Evolutionary conservation across 176 grass and related monocot species (phyloP), one percentile per base, ranked within the genome.

Genomic region (Juncus effusus): DNA sequence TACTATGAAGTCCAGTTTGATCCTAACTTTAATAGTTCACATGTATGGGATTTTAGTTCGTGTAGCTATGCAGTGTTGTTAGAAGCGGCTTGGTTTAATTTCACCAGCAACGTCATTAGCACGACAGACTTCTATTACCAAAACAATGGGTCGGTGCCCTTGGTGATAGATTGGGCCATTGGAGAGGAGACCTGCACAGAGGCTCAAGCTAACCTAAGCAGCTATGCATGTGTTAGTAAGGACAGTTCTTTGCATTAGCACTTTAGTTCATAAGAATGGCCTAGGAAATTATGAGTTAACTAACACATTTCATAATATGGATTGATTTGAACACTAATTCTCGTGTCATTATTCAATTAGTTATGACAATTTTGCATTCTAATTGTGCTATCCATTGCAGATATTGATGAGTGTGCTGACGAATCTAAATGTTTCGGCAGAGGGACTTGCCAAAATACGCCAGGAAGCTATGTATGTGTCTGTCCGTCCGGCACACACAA

Each of bases 11-110:
- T 42, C 16, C 36, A 10, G 9, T 67, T 67, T 12, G 64, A 67
- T 67, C 1, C 13, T 13, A 67, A 67, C 14, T 67, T 28, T 6
- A 53, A 38, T 7, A 67, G 8, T 67, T 38, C 44, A 2, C 40
- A 19, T 3, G 63, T 66, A 11, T 36, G 42, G 63, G 5, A 36
- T 49, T 66, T 66, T 66, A 37, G 42, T 3, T 0, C 2, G 9
- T 67, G 64, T 67, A 67, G 64, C 51, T 67, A 53, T 67, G 64
- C 64, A 50, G 64, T 67, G 16, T 3, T 67, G 36, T 51, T 53
- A 42, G 64, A 42, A 2, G 12, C 64, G 3, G 64, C 45, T 35
- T 51, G 64, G 44, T 67, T 67, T 35, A 16, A 67, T 8, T 67
- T 67, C 64, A 67, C 19, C 16, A 67, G 41, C 51, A 36, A 8